Percentiles rank a stretch among this genome's conserved stretches.
These are phyloP conservation scores for Trametes coccinea DNA, from an alignment of 768 basidiomycete genomes.

Conservation along the genomic window DNA sequence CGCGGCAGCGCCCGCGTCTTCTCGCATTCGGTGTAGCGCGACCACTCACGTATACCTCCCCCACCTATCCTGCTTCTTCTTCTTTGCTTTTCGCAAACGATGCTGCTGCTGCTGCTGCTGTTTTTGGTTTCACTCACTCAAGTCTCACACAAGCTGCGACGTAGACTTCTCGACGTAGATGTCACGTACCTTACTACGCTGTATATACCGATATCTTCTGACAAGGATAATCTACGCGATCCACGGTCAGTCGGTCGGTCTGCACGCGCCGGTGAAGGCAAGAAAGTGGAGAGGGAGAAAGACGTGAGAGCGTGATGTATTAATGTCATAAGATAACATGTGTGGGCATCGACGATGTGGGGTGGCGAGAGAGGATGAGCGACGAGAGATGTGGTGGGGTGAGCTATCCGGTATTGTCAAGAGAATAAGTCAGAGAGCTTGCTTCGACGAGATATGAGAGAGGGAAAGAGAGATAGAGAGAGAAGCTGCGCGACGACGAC, in stretches of 20 bases:
- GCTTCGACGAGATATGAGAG: constrained; percentile 32
- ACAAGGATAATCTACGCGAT: background rate
- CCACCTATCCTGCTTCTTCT: background rate
- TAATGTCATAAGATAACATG: constrained; percentile 28
- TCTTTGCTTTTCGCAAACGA: constrained; percentile 2
- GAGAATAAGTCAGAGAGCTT: constrained; percentile 38
- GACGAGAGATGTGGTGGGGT: constrained; percentile 23
- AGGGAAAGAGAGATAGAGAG: constrained; percentile 26
- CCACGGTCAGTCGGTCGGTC: background rate
- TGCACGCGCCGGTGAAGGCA: background rate
- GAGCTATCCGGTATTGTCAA: constrained; percentile 33
- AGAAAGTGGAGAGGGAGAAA: background rate
- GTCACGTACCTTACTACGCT: constrained; percentile 10
- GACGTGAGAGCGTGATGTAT: constrained; percentile 23
- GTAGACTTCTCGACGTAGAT: constrained; percentile 3
- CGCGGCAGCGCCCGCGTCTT: background rate
- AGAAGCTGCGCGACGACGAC: constrained; percentile 24
- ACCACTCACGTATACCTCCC: background rate
- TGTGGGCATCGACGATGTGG: constrained; percentile 26
- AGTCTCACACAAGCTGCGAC: background rate
- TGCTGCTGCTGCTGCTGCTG: background rate
- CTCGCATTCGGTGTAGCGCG: constrained; percentile 1
- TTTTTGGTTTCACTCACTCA: no score
- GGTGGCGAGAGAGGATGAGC: constrained; percentile 14
- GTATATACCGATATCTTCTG: constrained; percentile 7